Percentiles rank a stretch among this genome's conserved stretches.
These are phyloP conservation scores for Globisporangium spinosum DNA, from an alignment of 352 stramenopile species.

Conservation along the genomic window DNA sequence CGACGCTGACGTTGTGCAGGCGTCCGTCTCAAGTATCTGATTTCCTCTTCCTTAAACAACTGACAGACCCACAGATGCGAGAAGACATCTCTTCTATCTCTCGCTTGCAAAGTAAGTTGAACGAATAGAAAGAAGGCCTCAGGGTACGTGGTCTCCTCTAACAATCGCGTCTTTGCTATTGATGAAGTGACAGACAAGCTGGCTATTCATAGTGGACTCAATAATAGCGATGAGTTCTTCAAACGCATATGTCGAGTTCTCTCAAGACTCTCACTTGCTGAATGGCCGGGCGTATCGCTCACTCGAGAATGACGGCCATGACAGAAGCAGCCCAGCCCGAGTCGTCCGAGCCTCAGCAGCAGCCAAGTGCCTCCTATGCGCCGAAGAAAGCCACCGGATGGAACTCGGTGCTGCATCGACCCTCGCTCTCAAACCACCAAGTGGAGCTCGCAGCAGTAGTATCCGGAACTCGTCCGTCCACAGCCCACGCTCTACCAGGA, in stretches of 20 bases:
- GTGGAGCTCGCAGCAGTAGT: not conserved
- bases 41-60: not conserved
- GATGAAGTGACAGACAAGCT: not conserved
- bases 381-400: constrained; percentile 9
- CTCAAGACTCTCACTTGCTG: not conserved
- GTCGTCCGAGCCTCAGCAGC: not conserved
- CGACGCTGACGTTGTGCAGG: constrained; percentile 3
- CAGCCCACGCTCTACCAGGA: not conserved
- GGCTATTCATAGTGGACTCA: constrained; percentile 1
- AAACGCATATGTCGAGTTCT: not conserved
- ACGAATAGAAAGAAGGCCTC: not conserved
- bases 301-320: not conserved
- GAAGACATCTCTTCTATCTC: not conserved
- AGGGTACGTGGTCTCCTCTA: not conserved
- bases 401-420: constrained; percentile 13
- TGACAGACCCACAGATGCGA: not conserved
- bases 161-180: not conserved
- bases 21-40: constrained; percentile 19
- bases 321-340: not conserved
- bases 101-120: not conserved
- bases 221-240: not conserved
- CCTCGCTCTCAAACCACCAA: constrained; percentile 5
- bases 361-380: not conserved
- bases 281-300: not conserved
- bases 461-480: not conserved